Evolutionary conservation across 257 asterid genomes (phyloP).

Genomic region (Solanum piurae): DNA sequence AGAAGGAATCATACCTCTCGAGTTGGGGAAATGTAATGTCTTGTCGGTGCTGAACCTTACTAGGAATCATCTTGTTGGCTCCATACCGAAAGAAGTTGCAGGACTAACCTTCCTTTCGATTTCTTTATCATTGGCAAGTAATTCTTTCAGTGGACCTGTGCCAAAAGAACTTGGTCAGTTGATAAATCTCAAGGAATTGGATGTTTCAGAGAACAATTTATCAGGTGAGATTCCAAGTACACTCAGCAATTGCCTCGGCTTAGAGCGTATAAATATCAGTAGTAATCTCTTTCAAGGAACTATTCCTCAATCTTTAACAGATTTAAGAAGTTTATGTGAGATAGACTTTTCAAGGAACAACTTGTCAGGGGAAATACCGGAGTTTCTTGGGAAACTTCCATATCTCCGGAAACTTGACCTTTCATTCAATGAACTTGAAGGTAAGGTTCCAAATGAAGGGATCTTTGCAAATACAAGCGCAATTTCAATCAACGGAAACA

Average conservation of each 20-base stretch:
- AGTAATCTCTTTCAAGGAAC: conserved; percentile 4
- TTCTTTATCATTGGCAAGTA: not conserved
- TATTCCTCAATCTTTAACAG: conserved; percentile 12
- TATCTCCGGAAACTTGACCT: conserved; percentile 22
- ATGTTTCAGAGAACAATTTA: conserved; percentile 9
- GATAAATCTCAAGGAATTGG: conserved; percentile 2
- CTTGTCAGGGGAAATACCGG: conserved; percentile 13
- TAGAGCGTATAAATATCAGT: conserved; percentile 3
- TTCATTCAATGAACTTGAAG: conserved; percentile 27
- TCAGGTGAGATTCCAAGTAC: conserved; percentile 19
- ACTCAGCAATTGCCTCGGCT: conserved; percentile 2
- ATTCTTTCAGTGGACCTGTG: not conserved
- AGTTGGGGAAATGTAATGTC: not conserved
- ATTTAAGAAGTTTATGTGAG: not conserved
- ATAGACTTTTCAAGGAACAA: conserved; percentile 11
- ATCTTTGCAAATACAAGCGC: conserved; percentile 17
- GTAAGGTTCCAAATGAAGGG: conserved; percentile 26
- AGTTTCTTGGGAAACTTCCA: not conserved
- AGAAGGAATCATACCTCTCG: conserved; percentile 6
- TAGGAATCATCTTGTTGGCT: conserved; percentile 4
- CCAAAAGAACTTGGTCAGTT: conserved; percentile 11
- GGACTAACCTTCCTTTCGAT: not conserved
- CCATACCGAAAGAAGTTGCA: not conserved
- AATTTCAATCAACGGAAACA: conserved; percentile 17
- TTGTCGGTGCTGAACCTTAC: conserved; percentile 1